Evolutionary conservation across 108 stramenopile species (phyloP), one percentile per base, ranked within the genome.

Genomic region (Cyclotella baltica): DNA sequence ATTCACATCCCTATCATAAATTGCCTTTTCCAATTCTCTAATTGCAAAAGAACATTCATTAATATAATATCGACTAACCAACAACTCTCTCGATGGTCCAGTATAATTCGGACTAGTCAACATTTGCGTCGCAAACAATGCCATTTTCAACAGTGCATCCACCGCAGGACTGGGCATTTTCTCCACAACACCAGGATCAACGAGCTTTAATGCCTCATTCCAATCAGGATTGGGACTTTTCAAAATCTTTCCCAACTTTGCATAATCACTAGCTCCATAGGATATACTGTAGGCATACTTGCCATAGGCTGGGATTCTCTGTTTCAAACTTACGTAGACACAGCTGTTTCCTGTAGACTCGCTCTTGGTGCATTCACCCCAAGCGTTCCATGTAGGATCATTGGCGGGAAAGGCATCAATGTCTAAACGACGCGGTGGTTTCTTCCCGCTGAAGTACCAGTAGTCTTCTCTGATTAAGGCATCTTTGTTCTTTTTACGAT

Each of bases 391-490:
- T 20, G 84, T 77, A 0, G 91, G 91, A 81, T 90, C 86, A 56
- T 92, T 87, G 0, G 73, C 47, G 35, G 81, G 85, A 31, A 89
- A 63, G 11, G 80, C 70, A 27, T 75, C 74, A 29, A 81, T 66
- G 35, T 62, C 62, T 31, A 92, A 67, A n/a, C 51, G 51, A 25
- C 91, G 76, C n/a, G 89, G 91, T 38, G 91, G 89, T 13, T 67
- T 52, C 47, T 81, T 78, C 13, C 88, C 88, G 34, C 77, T 72
- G 79, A 88, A 84, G 76, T 87, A 92, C 87, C 88, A 91, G 55
- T 89, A 89, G 72, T 92, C 91, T 82, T 89, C 89, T 36, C 86
- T 77, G 75, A 92, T 81, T 51, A 92, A 37, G n/a, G 89, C 88
- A 51, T 88, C 84, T 64, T 90, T 88, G 83, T 90, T 92, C 28